These are phyloP conservation scores for Aphanomyces invadans DNA, from an alignment of 352 stramenopile genomes.

Conservation along the genomic window DNA sequence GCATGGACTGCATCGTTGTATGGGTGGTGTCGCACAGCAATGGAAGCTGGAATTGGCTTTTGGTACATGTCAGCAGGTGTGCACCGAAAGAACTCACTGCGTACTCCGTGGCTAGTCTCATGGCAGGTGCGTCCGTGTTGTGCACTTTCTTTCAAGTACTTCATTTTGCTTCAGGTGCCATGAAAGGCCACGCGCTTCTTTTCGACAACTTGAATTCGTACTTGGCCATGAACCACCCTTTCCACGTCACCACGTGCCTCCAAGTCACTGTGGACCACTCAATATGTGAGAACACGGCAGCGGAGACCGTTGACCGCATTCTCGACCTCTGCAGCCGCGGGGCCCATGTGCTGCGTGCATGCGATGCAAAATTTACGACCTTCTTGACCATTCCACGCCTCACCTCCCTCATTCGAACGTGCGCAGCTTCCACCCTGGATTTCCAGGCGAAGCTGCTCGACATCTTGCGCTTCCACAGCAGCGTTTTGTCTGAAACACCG, in stretches of 20 bases:
- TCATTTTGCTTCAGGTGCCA: background rate
- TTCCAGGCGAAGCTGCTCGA: slow-evolving; percentile 32
- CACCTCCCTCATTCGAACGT: slow-evolving; percentile 1
- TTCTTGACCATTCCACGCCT: background rate
- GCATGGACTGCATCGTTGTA: background rate
- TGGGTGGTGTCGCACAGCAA: background rate
- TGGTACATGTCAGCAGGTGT: background rate
- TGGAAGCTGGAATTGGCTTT: background rate
- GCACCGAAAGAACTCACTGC: background rate
- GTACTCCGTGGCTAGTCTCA: background rate
- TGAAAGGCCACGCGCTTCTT: background rate
- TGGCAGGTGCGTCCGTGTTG: background rate
- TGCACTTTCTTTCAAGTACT: background rate
- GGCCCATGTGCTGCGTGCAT: background rate
- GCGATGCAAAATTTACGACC: background rate
- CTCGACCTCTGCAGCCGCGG: background rate
- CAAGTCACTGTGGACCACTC: background rate
- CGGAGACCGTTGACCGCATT: background rate
- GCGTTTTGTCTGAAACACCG: slow-evolving; percentile 37
- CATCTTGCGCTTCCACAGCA: slow-evolving; percentile 31
- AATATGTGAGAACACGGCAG: background rate
- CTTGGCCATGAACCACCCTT: background rate
- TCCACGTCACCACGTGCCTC: background rate
- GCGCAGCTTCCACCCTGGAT: slow-evolving; percentile 24
- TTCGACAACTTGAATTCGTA: background rate